Conservation (phyloP, 257 asterid genomes). For the Coffea eugenioides region DNA sequence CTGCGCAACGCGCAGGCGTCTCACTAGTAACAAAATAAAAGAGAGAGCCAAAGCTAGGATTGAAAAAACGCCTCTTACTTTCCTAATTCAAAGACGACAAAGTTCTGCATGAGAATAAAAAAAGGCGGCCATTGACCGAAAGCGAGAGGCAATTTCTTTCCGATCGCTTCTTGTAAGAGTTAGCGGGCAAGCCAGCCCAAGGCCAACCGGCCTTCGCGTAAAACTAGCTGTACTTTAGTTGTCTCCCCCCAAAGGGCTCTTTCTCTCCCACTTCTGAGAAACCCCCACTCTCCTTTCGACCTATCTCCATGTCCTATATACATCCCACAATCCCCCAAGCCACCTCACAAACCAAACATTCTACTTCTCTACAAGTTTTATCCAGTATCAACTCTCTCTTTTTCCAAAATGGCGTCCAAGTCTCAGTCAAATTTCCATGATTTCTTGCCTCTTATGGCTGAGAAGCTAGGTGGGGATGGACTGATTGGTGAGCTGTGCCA, state of each 20-base stretch:
- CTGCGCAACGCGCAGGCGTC: too few relatives aligned
- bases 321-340: not conserved
- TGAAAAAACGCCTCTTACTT: too few relatives aligned
- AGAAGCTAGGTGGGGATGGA: constrained; percentile 58
- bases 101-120: too few relatives aligned
- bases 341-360: not conserved
- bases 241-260: constrained; percentile 19
- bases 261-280: constrained; percentile 30
- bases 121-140: not conserved
- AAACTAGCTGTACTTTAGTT: constrained; percentile 21
- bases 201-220: constrained; percentile 5
- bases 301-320: not conserved
- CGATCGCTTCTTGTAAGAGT: too few relatives aligned
- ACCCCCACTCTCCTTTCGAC: not conserved
- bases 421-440: constrained; percentile 39
- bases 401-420: constrained; percentile 25
- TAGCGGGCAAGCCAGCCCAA: not conserved
- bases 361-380: too few relatives aligned
- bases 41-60: too few relatives aligned
- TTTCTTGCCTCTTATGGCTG: constrained; percentile 56
- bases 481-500: constrained; percentile 53
- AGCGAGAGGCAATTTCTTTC: constrained; percentile 16
- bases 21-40: too few relatives aligned
- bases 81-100: too few relatives aligned
- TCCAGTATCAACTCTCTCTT: not conserved